phyloP scores from a whole-genome alignment of 2,329 filamentous ascomycete genomes.

The Beauveria sp. region DNA sequence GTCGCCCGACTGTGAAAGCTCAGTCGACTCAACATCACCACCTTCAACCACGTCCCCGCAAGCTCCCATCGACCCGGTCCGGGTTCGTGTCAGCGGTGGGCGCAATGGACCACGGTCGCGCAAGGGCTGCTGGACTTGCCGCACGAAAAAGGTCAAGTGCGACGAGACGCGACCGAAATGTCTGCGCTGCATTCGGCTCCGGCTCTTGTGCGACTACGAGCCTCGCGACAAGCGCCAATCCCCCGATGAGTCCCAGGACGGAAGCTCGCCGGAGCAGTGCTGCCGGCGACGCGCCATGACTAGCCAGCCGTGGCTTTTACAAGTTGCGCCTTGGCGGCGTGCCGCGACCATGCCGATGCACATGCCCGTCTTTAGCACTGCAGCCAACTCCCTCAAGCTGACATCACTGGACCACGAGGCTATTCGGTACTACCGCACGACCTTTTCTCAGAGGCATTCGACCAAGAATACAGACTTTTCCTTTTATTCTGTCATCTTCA shows the following conservation, averaged over 20 bases:
- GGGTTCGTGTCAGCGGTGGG: not conserved
- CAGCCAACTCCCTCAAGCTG: constrained; percentile 20
- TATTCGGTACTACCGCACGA: constrained; percentile 28
- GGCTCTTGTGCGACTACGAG: constrained; percentile 22
- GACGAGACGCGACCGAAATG: constrained; percentile 23
- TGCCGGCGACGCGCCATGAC: not conserved
- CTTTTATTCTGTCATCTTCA: constrained; percentile 27
- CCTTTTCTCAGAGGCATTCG: constrained; percentile 27
- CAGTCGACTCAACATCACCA: not conserved
- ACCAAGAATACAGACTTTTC: constrained; percentile 29
- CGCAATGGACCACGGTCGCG: constrained; percentile 15
- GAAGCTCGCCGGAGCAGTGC: not conserved
- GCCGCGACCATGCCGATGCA: not conserved
- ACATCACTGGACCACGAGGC: constrained; percentile 26
- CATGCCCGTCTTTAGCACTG: constrained; percentile 12
- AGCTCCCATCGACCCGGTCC: not conserved
- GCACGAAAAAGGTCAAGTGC: constrained; percentile 26
- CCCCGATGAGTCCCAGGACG: not conserved
- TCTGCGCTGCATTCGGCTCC: constrained; percentile 20
- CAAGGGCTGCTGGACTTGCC: constrained; percentile 22
- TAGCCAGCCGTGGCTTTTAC: constrained; percentile 1
- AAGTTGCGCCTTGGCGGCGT: not conserved
- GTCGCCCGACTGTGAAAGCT: not conserved
- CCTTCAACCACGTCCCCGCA: not conserved
- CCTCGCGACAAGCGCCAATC: constrained; percentile 13